Evolutionary conservation across 2,329 filamentous ascomycete genomes (phyloP), one percentile per base, ranked within the genome.

Genomic region (Cercospora brassicicola): DNA sequence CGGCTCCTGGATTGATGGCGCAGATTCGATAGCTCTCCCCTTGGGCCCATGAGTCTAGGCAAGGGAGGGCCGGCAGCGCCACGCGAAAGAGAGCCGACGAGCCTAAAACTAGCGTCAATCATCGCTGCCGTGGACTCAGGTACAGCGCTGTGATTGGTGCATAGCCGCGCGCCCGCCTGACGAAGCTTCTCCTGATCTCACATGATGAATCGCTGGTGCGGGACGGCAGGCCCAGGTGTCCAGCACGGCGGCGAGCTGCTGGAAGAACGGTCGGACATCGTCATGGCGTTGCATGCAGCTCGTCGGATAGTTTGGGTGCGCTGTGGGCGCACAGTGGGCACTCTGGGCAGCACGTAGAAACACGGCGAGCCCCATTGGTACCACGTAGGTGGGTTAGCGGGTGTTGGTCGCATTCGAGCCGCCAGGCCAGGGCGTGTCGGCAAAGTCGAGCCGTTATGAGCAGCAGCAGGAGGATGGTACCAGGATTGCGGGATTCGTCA

Each of bases 11-110:
- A 30, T 57, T 57, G 26, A 33, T 33, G 13, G 53, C 53, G 30
- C 53, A 33, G 53, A 57, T 33, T 57, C 53, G 53, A 57, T 57
- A 57, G 53, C 45, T 51, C 45, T 51, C n/a, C 42, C 45, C 20
- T 23, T 23, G 13, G 13, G 53, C 13, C 42, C 39, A 62, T 56
- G 45, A 63, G 48, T 63, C 61, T 39, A 63, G 26, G 30, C 45
- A 55, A 57, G 51, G 61, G 18, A 28, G 10, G 51, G 30, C 51
- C 31, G 62, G 48, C 62, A 64, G 51, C 30, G 31, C 62, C 62
- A 64, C 62, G 62, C 62, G 62, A 56, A 57, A 30, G 57, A 65
- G 57, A 66, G 67, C 67, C 67, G 67, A 62, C 30, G 66, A 68
- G 62, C 66, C 66, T 68, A 65, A 68, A 23, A 45, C 57, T 65